These are phyloP conservation scores for Phalaenopsis aphrodite DNA, from an alignment of 106 monocot species.

Conservation along the genomic window DNA sequence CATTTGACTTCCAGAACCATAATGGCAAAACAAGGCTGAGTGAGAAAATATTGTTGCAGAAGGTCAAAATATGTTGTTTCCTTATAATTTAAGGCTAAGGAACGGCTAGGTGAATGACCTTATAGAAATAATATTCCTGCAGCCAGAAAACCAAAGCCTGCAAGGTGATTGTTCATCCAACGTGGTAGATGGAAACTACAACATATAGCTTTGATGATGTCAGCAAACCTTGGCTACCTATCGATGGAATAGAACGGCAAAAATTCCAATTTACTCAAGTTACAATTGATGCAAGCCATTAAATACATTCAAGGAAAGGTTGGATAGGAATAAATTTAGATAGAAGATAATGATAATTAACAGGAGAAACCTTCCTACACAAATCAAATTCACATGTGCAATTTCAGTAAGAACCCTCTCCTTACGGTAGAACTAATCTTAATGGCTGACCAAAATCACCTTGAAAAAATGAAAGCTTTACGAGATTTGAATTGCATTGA, in stretches of 20 bases:
- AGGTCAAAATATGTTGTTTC: not conserved
- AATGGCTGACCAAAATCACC: not conserved
- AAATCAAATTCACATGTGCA: not conserved
- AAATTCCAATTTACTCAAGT: not conserved
- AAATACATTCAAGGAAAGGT: not conserved
- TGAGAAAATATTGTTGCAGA: not conserved
- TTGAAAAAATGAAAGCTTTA: not conserved
- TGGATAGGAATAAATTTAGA: not conserved
- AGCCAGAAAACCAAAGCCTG: not conserved
- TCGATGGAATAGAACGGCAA: not conserved
- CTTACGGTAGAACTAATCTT: not conserved
- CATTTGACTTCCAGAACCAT: not conserved
- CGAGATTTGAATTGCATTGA: not conserved
- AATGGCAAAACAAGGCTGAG: not conserved
- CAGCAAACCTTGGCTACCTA: not conserved
- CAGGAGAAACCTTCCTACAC: not conserved
- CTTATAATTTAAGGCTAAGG: not conserved
- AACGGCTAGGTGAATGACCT: not conserved
- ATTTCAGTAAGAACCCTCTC: not conserved
- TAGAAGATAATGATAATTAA: not conserved
- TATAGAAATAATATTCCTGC: not conserved
- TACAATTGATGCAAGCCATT: not conserved
- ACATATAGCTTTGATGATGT: not conserved
- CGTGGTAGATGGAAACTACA: not conserved
- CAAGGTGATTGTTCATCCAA: not conserved